Base-by-base conservation (phyloP, 139 green algal genomes). In the Chlorella vulgaris region DNA sequence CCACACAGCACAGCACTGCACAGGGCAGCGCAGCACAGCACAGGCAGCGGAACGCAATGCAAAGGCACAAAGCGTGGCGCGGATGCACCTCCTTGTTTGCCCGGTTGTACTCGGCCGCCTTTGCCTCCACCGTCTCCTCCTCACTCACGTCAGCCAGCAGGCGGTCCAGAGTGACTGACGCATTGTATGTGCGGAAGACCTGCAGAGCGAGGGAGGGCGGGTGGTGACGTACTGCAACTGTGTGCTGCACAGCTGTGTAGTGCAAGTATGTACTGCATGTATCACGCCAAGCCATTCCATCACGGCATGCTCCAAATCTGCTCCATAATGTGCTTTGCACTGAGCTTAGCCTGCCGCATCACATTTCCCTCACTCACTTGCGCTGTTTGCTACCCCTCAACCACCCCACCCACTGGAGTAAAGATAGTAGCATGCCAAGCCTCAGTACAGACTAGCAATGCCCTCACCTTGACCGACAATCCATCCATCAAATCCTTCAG, bases 121-220 rank as follows among this genome's bases (percentile, higher is more conserved):
- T 84, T 18, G 55, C 68, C 29, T 90, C 78, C 35, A 89, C 73
- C 26, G 83, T 84, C 35, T 86, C 70, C 21, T 38, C 53, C 28
- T 22, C n/a, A 2, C 31, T 69, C 35, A 55, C 70, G 78, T 95
- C 91, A 4, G 51, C 68, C 81, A 99, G 89, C 89, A 98, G 90
- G 3, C 81, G 75, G 84, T 99, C 93, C 39, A 99, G 89, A 5
- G 89, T 94, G 75, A 98, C 95, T 50, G 93, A 98, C 0, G 97
- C 97, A 84, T 99, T 99, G 93, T 99, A 99, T 10, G 97, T 99
- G 83, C 96, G 94, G 91, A 99, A 99, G 76, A 99, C 95, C 89
- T 92, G 85, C 28, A 28, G 73, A 7, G n/a, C n/a, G n/a, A n/a
- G n/a, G n/a, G n/a, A n/a, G n/a, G n/a, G n/a, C n/a, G n/a, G n/a